Conservation (phyloP, 352 stramenopile species). For the Globisporangium barbulae region DNA sequence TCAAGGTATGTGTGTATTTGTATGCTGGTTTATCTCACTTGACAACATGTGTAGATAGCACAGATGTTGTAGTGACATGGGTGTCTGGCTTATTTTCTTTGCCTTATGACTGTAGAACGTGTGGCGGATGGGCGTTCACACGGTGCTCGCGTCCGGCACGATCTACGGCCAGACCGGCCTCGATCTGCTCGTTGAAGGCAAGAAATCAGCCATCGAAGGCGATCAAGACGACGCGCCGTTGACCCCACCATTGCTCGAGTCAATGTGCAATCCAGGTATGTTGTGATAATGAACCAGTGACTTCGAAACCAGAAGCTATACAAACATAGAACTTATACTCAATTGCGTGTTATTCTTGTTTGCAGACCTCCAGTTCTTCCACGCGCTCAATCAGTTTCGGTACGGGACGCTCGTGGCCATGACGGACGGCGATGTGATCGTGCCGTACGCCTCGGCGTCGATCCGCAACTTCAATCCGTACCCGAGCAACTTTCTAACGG, state of each 20-base stretch:
- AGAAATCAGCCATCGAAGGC: constrained; percentile 12
- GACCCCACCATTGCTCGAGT: constrained; percentile 42
- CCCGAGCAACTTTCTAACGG: constrained; percentile 42
- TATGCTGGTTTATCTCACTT: not conserved
- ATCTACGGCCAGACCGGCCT: constrained; percentile 76
- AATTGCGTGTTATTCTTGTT: not conserved
- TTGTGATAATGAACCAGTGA: not conserved
- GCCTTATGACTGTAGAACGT: constrained; percentile 40
- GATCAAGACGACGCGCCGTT: constrained; percentile 15
- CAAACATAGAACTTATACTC: not conserved
- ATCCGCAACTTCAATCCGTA: constrained; percentile 75
- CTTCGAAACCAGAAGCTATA: not conserved
- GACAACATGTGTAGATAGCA: too few relatives aligned
- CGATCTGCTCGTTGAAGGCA: constrained; percentile 61
- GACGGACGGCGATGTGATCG: constrained; percentile 71
- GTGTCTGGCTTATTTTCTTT: not conserved
- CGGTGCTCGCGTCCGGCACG: constrained; percentile 49
- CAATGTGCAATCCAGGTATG: constrained; percentile 56
- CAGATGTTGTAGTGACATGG: not conserved
- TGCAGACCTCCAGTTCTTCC: constrained; percentile 46
- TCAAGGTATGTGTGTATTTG: constrained; percentile 41
- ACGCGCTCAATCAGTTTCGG: constrained; percentile 49
- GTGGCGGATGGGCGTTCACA: constrained; percentile 67
- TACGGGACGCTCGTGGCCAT: constrained; percentile 70
- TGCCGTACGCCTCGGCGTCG: constrained; percentile 68